A percentile compares a stretch with the other conserved stretches of the same genome.
These are phyloP conservation scores for Hibiscus trionum DNA, from an alignment of 345 rosid genomes.

Conservation along the genomic window DNA sequence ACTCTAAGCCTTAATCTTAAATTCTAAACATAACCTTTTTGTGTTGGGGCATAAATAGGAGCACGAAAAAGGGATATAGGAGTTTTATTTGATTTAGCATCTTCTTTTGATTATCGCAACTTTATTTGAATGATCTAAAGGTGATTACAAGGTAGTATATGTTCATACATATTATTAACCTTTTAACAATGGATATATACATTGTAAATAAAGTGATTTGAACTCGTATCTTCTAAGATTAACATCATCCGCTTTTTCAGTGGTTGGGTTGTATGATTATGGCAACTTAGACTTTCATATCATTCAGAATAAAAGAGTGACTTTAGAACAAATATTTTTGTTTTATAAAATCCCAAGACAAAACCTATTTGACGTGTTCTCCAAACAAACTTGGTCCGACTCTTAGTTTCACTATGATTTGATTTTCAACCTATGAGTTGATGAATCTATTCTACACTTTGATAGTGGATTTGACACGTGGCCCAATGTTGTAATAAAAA, in stretches of 20 bases:
- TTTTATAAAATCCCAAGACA: background rate
- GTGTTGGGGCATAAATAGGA: no score
- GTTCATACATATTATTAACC: no score
- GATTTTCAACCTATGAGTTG: background rate
- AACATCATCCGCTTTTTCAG: no score
- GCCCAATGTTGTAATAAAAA: background rate
- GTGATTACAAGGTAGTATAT: no score
- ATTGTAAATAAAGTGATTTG: no score
- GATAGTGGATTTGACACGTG: conserved; percentile 7
- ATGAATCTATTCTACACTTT: conserved; percentile 4
- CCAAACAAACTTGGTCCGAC: background rate
- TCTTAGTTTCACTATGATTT: background rate
- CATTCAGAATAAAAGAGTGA: background rate
- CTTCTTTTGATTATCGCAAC: background rate
- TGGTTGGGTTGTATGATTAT: background rate
- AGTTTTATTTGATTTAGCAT: background rate
- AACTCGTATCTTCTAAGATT: no score
- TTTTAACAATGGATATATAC: no score
- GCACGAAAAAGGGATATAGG: no score
- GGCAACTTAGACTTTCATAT: background rate
- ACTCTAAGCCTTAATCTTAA: no score
- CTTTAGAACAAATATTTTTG: no score
- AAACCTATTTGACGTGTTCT: background rate
- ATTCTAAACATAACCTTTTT: no score
- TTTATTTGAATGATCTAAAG: no score